These are phyloP conservation scores for Saitozyma sp. DNA, from an alignment of 768 basidiomycete genomes.

Conservation along the genomic window DNA sequence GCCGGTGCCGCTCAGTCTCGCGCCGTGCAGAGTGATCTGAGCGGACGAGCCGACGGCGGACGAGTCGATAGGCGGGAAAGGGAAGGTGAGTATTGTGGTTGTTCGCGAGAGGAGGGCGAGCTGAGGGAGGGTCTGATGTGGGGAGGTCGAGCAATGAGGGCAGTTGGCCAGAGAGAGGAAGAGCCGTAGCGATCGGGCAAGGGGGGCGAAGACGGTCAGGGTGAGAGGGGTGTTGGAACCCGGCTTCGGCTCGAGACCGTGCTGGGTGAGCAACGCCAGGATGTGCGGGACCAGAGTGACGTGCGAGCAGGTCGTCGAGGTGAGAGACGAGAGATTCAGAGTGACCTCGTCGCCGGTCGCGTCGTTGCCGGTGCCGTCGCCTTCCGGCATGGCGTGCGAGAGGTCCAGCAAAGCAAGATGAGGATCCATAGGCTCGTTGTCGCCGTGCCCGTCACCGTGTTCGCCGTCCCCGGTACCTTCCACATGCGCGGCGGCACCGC, in stretches of 20 bases:
- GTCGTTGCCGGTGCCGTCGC: conserved; percentile 10
- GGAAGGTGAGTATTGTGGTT: conserved; percentile 47
- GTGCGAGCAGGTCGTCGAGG: conserved; percentile 30
- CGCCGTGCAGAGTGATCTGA: conserved; percentile 45
- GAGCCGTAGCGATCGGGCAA: conserved; percentile 38
- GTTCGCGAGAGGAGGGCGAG: conserved; percentile 44
- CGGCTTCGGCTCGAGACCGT: conserved; percentile 41
- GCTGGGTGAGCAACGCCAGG: conserved; percentile 33
- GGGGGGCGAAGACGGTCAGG: conserved; percentile 36
- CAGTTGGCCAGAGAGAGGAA: conserved; percentile 40
- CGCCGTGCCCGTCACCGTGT: conserved; percentile 24
- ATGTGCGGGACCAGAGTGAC: conserved; percentile 40
- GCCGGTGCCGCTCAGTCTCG: conserved; percentile 41
- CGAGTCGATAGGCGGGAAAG: conserved; percentile 40
- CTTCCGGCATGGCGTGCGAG: conserved; percentile 28
- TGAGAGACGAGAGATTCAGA: conserved; percentile 18
- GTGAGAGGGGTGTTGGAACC: conserved; percentile 45
- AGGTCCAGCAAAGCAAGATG: conserved; percentile 46
- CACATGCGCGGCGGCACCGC: neutral
- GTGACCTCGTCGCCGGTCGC: conserved; percentile 4
- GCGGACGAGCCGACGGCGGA: conserved; percentile 32
- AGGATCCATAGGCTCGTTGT: conserved; percentile 29
- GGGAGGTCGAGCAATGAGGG: conserved; percentile 31
- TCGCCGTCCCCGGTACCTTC: conserved; percentile 23
- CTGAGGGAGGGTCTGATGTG: conserved; percentile 47